Evolutionary conservation across 2,329 filamentous ascomycete species (phyloP).

Genomic region (Fusarium ambrosium): DNA sequence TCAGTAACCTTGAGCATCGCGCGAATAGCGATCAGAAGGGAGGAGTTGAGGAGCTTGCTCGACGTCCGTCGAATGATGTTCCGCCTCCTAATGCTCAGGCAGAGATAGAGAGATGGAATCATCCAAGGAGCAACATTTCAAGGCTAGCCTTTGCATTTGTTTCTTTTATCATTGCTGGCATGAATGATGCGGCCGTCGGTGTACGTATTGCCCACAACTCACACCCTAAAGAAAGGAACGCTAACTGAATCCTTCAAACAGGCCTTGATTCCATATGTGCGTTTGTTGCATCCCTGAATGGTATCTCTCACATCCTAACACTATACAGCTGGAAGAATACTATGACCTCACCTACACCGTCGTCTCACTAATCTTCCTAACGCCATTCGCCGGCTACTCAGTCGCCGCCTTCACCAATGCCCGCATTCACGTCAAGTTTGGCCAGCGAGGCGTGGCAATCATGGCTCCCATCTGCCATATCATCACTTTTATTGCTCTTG

Average conservation of each 20-base stretch:
- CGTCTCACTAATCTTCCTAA: constrained; percentile 74
- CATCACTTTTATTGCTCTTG: constrained; percentile 70
- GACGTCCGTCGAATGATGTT: constrained; percentile 13
- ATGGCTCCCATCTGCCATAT: constrained; percentile 73
- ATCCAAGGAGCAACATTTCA: constrained; percentile 50
- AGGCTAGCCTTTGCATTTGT: constrained; percentile 63
- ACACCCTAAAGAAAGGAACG: accelerated
- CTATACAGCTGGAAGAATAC: constrained; percentile 69
- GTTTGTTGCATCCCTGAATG: accelerated
- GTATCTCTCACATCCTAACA: background rate
- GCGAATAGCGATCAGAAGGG: constrained; percentile 9
- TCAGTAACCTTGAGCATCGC: constrained; percentile 9
- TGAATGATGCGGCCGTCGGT: constrained; percentile 74
- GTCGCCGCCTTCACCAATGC: constrained; percentile 73
- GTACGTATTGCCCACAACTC: constrained; percentile 52
- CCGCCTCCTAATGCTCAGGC: constrained; percentile 47
- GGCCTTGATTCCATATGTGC: constrained; percentile 46
- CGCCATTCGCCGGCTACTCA: constrained; percentile 74
- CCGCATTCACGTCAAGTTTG: constrained; percentile 69
- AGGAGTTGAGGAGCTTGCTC: constrained; percentile 2
- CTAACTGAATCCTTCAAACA: constrained; percentile 10
- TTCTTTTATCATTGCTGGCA: constrained; percentile 71
- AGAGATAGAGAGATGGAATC: constrained; percentile 54
- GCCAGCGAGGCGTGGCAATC: constrained; percentile 76
- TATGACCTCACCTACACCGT: constrained; percentile 71